phyloP scores from a whole-genome alignment of 257 asterid species.

The Schizonepeta tenuifolia region DNA sequence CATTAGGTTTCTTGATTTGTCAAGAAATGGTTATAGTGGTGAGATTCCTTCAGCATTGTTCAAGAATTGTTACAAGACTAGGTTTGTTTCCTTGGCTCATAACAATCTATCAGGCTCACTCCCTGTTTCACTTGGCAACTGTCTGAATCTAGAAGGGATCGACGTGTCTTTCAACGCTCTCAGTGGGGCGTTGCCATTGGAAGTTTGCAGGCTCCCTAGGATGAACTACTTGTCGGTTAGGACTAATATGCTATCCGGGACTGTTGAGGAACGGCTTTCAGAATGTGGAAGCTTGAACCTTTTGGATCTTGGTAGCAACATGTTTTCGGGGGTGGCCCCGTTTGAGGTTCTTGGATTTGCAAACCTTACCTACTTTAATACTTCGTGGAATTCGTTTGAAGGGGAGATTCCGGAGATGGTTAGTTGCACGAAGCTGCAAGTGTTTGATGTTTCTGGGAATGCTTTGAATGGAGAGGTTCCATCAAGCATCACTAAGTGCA shows the following conservation, averaged over 20 bases:
- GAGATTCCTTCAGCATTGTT: constrained; percentile 77
- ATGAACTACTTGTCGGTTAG: constrained; percentile 74
- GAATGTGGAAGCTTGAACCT: constrained; percentile 66
- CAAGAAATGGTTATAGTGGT: constrained; percentile 70
- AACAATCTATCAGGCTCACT: constrained; percentile 79
- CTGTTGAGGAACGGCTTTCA: constrained; percentile 56
- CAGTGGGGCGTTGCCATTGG: constrained; percentile 63
- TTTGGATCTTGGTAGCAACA: constrained; percentile 87
- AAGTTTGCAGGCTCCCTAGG: constrained; percentile 61
- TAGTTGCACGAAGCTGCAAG: constrained; percentile 41
- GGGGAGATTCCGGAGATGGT: constrained; percentile 55
- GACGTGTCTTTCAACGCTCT: constrained; percentile 80
- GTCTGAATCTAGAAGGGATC: constrained; percentile 82
- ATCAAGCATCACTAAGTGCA: constrained; percentile 59
- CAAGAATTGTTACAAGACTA: constrained; percentile 62
- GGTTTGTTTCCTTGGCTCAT: constrained; percentile 70
- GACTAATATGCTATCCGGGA: constrained; percentile 73
- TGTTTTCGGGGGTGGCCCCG: constrained; percentile 67
- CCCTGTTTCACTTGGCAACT: constrained; percentile 69
- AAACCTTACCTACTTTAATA: constrained; percentile 61
- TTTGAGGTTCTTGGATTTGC: constrained; percentile 53
- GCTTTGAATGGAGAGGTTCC: constrained; percentile 63
- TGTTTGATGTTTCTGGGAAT: constrained; percentile 70
- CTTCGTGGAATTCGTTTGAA: constrained; percentile 43
- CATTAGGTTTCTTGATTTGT: constrained; percentile 89